Evolutionary conservation across 768 basidiomycete genomes (phyloP), one percentile per base, ranked within the genome.

Genomic region (Tricholoma saponaceum): DNA sequence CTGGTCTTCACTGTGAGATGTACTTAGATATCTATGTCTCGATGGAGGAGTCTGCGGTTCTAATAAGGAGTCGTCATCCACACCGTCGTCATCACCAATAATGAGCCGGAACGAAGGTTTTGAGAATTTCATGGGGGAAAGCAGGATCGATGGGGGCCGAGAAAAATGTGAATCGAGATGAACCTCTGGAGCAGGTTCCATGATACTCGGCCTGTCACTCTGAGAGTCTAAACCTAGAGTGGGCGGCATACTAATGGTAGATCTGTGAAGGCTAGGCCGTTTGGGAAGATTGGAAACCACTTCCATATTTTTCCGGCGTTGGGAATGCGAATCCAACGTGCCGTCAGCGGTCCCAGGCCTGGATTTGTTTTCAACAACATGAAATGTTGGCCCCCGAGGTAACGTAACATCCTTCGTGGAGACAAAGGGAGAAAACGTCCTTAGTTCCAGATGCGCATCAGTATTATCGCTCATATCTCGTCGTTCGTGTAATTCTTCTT

Each of bases 251-350:
- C 54, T 6, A 7, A 16, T 28, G 7, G 58, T 59, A 23, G 54
- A n/a, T 5, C 56, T 54, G 5, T 60, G 56, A 12, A 62, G 39
- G 46, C 58, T 64, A 5, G 57, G 55, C 30, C 62, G 59, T 18
- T 50, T 51, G 16, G 52, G 49, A 26, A 56, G 49, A 28, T 52
- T 54, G 3, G 56, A 49, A 44, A 41, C 54, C n/a, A 28, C 51
- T 25, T 56, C 43, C 4, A 47, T 25, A 16, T 35, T 32, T 20
- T 23, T 47, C 47, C 47, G 33, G 18, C 12, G 41, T 23, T 32
- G 30, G 14, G 16, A 7, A 25, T 52, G 7, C 16, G 52, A 5
- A 20, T 50, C 22, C n/a, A 18, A 32, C 25, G 47, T 56, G 22
- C 30, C 26, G 18, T 46, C 8, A 1, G 7, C 10, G 10, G 28